Evolutionary conservation across 2,329 filamentous ascomycete species (phyloP).

Genomic region (Neurospora crassa): DNA sequence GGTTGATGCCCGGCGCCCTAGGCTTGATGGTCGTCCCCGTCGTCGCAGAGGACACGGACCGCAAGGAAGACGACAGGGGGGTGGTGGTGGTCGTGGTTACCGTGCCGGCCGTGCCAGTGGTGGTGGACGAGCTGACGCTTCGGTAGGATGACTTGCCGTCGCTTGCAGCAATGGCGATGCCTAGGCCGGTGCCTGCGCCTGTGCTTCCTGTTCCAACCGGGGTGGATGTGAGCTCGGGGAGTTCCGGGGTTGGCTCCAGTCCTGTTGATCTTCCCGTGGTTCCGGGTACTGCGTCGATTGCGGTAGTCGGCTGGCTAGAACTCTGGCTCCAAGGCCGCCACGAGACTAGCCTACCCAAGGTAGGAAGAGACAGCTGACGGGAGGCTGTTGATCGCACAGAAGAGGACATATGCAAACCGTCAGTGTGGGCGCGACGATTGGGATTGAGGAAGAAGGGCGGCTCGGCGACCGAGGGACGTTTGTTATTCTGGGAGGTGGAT

Average conservation of each 20-base stretch:
- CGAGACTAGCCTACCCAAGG: conserved; percentile 21
- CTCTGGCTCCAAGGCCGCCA: conserved; percentile 34
- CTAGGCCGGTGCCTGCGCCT: background rate
- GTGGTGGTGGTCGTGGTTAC: conserved; percentile 4
- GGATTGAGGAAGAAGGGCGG: background rate
- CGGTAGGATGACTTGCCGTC: background rate
- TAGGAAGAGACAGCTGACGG: conserved; percentile 9
- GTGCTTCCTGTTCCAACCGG: background rate
- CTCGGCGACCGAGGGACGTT: background rate
- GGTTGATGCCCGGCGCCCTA: conserved; percentile 66
- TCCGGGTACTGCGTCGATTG: background rate
- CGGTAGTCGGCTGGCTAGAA: background rate
- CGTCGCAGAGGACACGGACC: background rate
- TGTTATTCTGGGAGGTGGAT: conserved; percentile 12
- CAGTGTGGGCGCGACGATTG: background rate
- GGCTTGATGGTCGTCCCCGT: conserved; percentile 4
- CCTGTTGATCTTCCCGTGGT: background rate
- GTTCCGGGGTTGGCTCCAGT: background rate
- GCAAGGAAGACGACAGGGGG: conserved; percentile 5
- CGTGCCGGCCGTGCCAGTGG: conserved; percentile 8
- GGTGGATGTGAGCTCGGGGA: background rate
- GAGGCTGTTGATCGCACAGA: conserved; percentile 1
- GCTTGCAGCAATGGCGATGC: background rate
- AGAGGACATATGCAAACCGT: background rate
- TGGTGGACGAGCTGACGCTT: conserved; percentile 5